Evolutionary conservation across 805 yeast species (phyloP).

Genomic region (Torulaspora microellipsoides): DNA sequence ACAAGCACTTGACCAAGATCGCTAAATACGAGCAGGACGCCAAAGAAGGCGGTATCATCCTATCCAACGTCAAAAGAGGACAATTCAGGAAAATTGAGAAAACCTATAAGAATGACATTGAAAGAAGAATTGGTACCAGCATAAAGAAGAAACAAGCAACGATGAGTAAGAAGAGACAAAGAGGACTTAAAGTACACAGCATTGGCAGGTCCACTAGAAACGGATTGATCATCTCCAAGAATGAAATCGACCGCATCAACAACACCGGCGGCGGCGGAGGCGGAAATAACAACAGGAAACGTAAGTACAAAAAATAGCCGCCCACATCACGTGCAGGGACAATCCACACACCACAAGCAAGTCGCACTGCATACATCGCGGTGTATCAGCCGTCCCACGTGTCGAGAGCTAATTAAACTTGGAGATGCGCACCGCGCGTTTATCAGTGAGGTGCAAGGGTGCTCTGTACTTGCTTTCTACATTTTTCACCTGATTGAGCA

Average conservation of each 20-base stretch:
- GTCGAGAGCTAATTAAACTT: too few species aligned
- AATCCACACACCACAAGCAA: too few species aligned
- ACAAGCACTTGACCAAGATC: slow-evolving; percentile 48
- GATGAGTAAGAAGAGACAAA: slow-evolving; percentile 48
- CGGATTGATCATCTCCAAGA: slow-evolving; percentile 66
- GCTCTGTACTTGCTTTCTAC: too few species aligned
- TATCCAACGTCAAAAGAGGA: slow-evolving; percentile 66
- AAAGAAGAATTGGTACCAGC: slow-evolving; percentile 42
- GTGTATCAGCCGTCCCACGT: too few species aligned
- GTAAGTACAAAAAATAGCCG: not conserved
- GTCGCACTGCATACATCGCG: too few species aligned
- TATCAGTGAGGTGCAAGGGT: too few species aligned
- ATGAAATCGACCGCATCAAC: slow-evolving; percentile 54
- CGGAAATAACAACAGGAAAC: not conserved
- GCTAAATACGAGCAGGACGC: slow-evolving; percentile 70
- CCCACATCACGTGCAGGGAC: not conserved
- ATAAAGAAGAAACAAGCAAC: slow-evolving; percentile 47
- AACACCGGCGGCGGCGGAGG: slow-evolving; percentile 14
- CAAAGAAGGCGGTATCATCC: slow-evolving; percentile 82
- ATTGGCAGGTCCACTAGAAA: slow-evolving; percentile 75
- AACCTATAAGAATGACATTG: slow-evolving; percentile 36
- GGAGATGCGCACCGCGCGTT: too few species aligned
- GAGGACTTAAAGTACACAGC: slow-evolving; percentile 72
- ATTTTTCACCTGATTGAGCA: too few species aligned
- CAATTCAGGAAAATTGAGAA: slow-evolving; percentile 57